Conservation (phyloP, 441 rosid genomes). For the Populus hybrid region DNA sequence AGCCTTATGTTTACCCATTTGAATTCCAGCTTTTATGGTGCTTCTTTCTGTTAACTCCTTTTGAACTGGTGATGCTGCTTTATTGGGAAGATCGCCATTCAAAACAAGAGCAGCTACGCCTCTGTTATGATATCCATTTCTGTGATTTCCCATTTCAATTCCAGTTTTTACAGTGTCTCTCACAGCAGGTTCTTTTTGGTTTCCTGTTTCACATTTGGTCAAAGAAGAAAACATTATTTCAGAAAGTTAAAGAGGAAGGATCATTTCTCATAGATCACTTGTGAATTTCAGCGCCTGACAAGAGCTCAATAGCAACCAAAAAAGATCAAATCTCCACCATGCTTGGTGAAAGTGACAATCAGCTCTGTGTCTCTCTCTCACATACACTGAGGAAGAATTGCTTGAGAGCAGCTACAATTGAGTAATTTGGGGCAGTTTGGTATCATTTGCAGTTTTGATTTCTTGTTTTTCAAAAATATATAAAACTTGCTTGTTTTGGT, state of each 20-base stretch:
- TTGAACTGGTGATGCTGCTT: neutral
- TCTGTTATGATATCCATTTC: neutral
- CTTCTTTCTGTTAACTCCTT: neutral
- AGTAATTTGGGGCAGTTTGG: neutral
- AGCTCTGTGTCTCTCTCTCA: neutral
- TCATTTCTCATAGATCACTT: neutral
- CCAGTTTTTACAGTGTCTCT: neutral
- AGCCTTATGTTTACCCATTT: neutral
- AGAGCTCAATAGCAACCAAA: neutral
- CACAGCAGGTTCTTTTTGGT: neutral
- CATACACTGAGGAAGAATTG: neutral
- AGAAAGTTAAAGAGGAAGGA: neutral
- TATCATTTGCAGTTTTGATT: neutral
- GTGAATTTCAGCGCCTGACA: neutral
- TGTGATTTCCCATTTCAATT: neutral
- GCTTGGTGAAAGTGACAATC: neutral
- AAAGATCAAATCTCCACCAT: neutral
- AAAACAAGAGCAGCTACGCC: neutral
- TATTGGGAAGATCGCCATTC: neutral
- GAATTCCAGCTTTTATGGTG: neutral
- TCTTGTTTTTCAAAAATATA: neutral
- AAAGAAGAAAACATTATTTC: neutral
- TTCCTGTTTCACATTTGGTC: neutral
- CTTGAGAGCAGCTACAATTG: neutral
- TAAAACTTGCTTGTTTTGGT: neutral